Base-by-base conservation (phyloP, 2,329 filamentous ascomycete species). In the Sporothrix sp. region DNA sequence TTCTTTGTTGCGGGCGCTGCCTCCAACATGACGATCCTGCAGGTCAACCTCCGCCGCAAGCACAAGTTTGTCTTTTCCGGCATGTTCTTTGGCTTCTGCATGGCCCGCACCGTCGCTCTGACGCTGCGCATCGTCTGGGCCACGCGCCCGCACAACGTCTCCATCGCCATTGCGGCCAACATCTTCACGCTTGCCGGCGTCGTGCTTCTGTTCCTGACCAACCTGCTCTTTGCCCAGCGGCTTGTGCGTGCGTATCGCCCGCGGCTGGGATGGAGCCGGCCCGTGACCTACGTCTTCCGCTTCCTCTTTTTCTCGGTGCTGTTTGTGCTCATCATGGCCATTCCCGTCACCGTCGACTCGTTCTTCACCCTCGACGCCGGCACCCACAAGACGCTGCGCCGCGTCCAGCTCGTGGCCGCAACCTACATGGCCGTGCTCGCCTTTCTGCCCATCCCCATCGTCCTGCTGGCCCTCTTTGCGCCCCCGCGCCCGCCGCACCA, bases 171-270 rank as follows among this genome's bases (percentile, higher is more conserved):
- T 53, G 79, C 82, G 7, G 78, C 85, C 3, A 72, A 73, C 56
- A 76, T 93, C 60, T 81, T 93, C 59, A 78, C 87, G 52, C 78
- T 81, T 39, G 82, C 84, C 0, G 87, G 87, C 37, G 80, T 89
- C 14, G 63, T 94, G 30, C 65, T 94, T 7, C 69, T 94, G 23
- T 91, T 86, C 65, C 68, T 91, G 59, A 70, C 88, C 65, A 93
- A 95, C 67, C 67, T 94, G 37, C 68, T 93, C 60, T 86, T 90
- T 61, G 68, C 82, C 0, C 85, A 88, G 65, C 81, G 88, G 40
- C 73, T 95, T 23, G 65, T 93, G 16, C 77, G 88, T 49, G 84
- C 84, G 4, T 77, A 79, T 40, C 85, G 90, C 60, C 86, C 87
- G 0, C 61, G 64, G 2, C 62, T 87, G 28, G 87, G 86, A 52